Conservation (phyloP, 768 basidiomycete species). For the Royoungia palumana region DNA sequence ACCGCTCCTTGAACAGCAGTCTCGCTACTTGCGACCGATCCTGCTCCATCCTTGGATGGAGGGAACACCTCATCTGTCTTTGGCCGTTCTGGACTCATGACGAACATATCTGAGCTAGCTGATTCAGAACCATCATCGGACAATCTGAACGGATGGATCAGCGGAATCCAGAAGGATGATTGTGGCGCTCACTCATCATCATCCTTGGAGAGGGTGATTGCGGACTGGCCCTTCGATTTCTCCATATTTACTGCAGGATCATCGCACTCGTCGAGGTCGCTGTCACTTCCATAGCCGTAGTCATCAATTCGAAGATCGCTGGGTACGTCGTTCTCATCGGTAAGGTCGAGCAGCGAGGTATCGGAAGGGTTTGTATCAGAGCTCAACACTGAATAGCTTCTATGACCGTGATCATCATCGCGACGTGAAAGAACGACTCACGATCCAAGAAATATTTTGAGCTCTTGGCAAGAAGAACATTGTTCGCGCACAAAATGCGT, state of each 20-base stretch:
- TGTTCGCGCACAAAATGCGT: conserved; percentile 27
- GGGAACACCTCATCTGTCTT: neutral
- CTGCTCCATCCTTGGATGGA: neutral
- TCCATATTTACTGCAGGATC: neutral
- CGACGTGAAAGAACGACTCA: conserved; percentile 6
- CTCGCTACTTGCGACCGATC: conserved; percentile 8
- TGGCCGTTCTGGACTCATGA: conserved; percentile 15
- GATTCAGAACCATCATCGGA: conserved; percentile 17
- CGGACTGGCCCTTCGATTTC: neutral
- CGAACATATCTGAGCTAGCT: conserved; percentile 14
- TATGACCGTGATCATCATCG: neutral
- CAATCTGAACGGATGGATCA: conserved; percentile 7
- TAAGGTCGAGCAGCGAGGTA: conserved; percentile 14
- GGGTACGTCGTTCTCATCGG: conserved; percentile 8
- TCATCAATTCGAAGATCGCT: conserved; percentile 11
- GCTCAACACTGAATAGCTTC: conserved; percentile 10
- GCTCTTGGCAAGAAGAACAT: conserved; percentile 22
- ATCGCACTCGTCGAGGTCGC: conserved; percentile 32
- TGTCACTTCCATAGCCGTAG: conserved; percentile 34
- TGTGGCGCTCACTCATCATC: conserved; percentile 5
- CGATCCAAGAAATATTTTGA: conserved; percentile 29
- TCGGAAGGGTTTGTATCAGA: conserved; percentile 10
- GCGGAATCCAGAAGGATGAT: neutral
- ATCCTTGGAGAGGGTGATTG: neutral
- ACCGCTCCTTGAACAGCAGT: conserved; percentile 2